These are phyloP conservation scores for Trichophyton schoenleinii DNA, from an alignment of 2,329 filamentous ascomycete genomes.

Conservation along the genomic window DNA sequence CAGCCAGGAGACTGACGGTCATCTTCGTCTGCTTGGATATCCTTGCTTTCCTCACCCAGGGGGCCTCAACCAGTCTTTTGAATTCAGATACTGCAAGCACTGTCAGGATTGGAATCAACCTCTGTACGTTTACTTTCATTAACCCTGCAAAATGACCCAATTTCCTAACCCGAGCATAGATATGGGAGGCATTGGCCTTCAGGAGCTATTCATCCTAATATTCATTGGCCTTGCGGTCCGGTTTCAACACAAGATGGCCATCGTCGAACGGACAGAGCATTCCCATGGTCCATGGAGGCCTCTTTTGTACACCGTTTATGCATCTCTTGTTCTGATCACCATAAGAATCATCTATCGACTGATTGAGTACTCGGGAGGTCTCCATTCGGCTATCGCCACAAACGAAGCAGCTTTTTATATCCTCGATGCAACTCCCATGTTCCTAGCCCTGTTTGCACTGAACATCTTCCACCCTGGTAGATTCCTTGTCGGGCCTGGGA, in stretches of 20 bases:
- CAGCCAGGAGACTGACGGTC: slow-evolving; percentile 26
- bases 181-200: slow-evolving; percentile 33
- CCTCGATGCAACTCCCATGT: slow-evolving; percentile 32
- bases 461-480: slow-evolving; percentile 29
- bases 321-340: slow-evolving; percentile 39
- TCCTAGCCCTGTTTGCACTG: slow-evolving; percentile 24
- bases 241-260: slow-evolving; percentile 36
- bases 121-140: slow-evolving; percentile 13
- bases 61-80: slow-evolving; percentile 11
- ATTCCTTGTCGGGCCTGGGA: slow-evolving; percentile 20
- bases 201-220: slow-evolving; percentile 40
- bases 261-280: slow-evolving; percentile 24
- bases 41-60: slow-evolving; percentile 17
- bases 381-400: slow-evolving; percentile 29
- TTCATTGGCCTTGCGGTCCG: slow-evolving; percentile 39
- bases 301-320: slow-evolving; percentile 41
- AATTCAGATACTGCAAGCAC: slow-evolving; percentile 15
- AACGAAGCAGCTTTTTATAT: slow-evolving; percentile 28
- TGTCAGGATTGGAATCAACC: slow-evolving; percentile 15
- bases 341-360: slow-evolving; percentile 46
- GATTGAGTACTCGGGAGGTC: slow-evolving; percentile 47
- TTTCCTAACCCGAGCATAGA: slow-evolving; percentile 8
- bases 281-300: slow-evolving; percentile 21
- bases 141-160: slow-evolving; percentile 13
- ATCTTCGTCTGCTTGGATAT: slow-evolving; percentile 35